Percentiles rank a stretch among this genome's conserved stretches.
Conservation (phyloP, 2,329 filamentous ascomycete genomes). For the Xylaria sp. region DNA sequence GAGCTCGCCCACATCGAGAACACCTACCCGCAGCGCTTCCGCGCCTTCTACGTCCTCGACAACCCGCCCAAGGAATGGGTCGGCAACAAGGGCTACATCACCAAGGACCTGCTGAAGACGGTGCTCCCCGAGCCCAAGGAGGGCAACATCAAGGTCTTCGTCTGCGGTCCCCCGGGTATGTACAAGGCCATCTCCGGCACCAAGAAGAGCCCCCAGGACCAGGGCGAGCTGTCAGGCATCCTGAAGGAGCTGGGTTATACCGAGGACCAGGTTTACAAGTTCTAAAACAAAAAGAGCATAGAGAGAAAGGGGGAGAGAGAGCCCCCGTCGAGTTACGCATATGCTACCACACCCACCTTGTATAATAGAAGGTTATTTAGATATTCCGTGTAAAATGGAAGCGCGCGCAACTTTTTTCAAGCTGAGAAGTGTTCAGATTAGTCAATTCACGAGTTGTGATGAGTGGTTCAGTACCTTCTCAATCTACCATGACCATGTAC, state of each 20-base stretch:
- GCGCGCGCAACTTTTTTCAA: slow-evolving; percentile 3
- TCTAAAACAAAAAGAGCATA: slow-evolving; percentile 60
- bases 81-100: slow-evolving; percentile 80
- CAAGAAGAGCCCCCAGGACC: slow-evolving; percentile 92
- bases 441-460: no score
- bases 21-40: slow-evolving; percentile 92
- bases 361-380: slow-evolving; percentile 19
- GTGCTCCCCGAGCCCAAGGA: slow-evolving; percentile 91
- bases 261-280: slow-evolving; percentile 96
- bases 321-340: not conserved
- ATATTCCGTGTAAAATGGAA: slow-evolving; percentile 15
- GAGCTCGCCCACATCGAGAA: slow-evolving; percentile 90
- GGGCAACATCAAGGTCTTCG: slow-evolving; percentile 94
- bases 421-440: not conserved
- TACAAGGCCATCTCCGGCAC: slow-evolving; percentile 90
- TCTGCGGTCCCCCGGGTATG: slow-evolving; percentile 89
- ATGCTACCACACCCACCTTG: not conserved
- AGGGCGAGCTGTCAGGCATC: slow-evolving; percentile 84
- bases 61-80: slow-evolving; percentile 79
- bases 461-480: no score
- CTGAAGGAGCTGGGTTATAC: slow-evolving; percentile 84
- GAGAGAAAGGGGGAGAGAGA: no score
- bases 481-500: no score
- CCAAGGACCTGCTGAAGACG: slow-evolving; percentile 91
- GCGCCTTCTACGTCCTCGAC: slow-evolving; percentile 91